Evolutionary conservation across 129 eudicot genomes (phyloP).

Genomic region (Solidago caesia): DNA sequence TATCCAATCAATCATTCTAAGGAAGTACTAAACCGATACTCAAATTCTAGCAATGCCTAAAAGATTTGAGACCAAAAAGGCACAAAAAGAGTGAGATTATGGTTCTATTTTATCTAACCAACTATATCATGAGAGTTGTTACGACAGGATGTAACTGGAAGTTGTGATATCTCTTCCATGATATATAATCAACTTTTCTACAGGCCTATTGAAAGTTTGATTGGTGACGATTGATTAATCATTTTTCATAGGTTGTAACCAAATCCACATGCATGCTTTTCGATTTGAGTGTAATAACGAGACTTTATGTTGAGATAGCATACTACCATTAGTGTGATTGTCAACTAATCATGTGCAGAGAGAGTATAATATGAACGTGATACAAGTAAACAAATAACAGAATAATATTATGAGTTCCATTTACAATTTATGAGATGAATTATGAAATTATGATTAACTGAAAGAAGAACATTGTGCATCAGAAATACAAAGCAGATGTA

Average conservation of each 20-base stretch:
- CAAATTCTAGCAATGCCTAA: conserved; percentile 36
- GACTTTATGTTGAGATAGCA: conserved; percentile 35
- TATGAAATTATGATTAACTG: too few species aligned
- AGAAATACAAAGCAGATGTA: conserved; percentile 1
- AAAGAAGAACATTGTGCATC: not conserved
- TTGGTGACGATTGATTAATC: conserved; percentile 38
- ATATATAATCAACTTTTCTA: conserved; percentile 33
- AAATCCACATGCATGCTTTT: conserved; percentile 71
- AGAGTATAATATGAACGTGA: not conserved
- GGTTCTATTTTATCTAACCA: conserved; percentile 38
- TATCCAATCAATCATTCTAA: conserved; percentile 4
- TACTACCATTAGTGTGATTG: conserved; percentile 14
- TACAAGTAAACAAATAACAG: too few species aligned
- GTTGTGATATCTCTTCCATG: conserved; percentile 41
- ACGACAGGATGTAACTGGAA: conserved; percentile 33
- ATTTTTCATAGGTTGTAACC: conserved; percentile 56
- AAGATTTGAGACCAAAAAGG: conserved; percentile 44
- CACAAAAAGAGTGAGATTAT: conserved; percentile 35
- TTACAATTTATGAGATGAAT: too few species aligned
- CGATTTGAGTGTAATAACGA: conserved; percentile 32
- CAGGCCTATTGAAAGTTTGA: conserved; percentile 35
- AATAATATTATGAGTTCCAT: too few species aligned
- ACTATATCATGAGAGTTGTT: conserved; percentile 35
- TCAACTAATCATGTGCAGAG: conserved; percentile 21
- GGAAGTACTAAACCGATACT: conserved; percentile 29